phyloP scores from a whole-genome alignment of 176 grass and related monocot species.

The Rhynchospora tenuis region DNA sequence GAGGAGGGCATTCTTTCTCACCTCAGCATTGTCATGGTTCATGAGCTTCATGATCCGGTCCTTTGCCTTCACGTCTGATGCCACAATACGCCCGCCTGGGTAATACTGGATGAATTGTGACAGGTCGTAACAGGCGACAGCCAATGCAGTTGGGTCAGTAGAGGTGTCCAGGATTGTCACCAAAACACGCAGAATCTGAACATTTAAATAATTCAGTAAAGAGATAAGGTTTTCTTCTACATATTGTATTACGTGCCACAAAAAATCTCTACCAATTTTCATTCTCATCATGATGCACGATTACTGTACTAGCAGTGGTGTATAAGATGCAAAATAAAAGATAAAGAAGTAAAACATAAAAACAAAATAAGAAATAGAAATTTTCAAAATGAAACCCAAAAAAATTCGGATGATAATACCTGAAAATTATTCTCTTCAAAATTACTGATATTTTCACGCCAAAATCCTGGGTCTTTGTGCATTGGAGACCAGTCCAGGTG shows the following conservation, averaged over 20 bases:
- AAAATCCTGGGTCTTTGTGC: slow-evolving; percentile 95
- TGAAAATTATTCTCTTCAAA: slow-evolving; percentile 99
- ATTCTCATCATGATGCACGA: neutral
- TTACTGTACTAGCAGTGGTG: neutral
- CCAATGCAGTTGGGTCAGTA: slow-evolving; percentile 66
- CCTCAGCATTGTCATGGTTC: slow-evolving; percentile 76
- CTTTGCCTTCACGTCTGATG: slow-evolving; percentile 81
- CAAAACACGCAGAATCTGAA: slow-evolving; percentile 78
- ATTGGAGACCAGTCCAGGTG: slow-evolving; percentile 94
- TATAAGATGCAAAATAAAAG: neutral
- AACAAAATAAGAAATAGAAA: neutral
- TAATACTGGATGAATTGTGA: slow-evolving; percentile 97
- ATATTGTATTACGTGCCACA: neutral
- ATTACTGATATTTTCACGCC: slow-evolving; percentile 89
- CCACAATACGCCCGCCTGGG: slow-evolving; percentile 63
- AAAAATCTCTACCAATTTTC: neutral
- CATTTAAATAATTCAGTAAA: neutral
- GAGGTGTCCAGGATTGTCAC: slow-evolving; percentile 80
- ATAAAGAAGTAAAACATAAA: neutral
- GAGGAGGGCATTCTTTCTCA: slow-evolving; percentile 74
- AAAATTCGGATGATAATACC: slow-evolving; percentile 36
- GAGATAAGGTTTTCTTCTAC: neutral
- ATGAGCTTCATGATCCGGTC: slow-evolving; percentile 94
- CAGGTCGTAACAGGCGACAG: slow-evolving; percentile 85
- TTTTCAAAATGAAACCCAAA: neutral